Evolutionary conservation across 352 stramenopile species (phyloP).

Genomic region (Thraustochytrium striatum): DNA sequence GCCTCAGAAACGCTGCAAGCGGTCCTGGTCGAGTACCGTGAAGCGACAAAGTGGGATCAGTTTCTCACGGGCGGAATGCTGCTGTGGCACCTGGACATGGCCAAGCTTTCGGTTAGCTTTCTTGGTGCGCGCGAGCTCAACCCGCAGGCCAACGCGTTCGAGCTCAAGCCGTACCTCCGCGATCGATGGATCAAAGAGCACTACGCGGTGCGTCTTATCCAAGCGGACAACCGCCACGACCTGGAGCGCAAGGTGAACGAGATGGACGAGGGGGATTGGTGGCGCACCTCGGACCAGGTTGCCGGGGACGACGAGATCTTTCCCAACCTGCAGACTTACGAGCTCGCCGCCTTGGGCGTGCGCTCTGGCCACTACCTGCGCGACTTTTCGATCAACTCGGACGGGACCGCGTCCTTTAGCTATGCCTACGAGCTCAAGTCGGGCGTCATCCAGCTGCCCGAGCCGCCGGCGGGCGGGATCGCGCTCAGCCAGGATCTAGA

Average conservation of each 20-base stretch:
- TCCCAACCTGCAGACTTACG: conserved; percentile 5
- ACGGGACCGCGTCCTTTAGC: conserved; percentile 35
- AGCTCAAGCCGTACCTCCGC: not conserved
- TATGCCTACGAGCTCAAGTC: too few relatives aligned
- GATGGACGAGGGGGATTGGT: conserved; percentile 34
- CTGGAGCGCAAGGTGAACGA: conserved; percentile 59
- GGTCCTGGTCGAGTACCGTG: conserved; percentile 58
- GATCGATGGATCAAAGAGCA: conserved; percentile 50
- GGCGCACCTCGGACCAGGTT: not conserved
- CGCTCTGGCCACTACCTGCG: conserved; percentile 37
- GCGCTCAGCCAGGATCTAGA: too few relatives aligned
- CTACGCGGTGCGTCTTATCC: conserved; percentile 58
- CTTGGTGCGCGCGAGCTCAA: too few relatives aligned
- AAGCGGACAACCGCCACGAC: conserved; percentile 59
- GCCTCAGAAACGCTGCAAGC: conserved; percentile 54
- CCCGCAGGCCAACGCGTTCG: not conserved
- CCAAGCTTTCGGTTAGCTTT: too few relatives aligned
- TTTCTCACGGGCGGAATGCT: conserved; percentile 55
- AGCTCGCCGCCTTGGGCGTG: not conserved
- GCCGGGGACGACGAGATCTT: not conserved
- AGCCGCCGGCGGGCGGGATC: too few relatives aligned
- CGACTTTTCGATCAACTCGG: not conserved
- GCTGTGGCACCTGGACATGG: conserved; percentile 59
- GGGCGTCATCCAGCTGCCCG: too few relatives aligned
- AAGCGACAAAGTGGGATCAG: conserved; percentile 53